Evolutionary conservation across 148 eudicot species (phyloP).

Genomic region (Silene uniflora): DNA sequence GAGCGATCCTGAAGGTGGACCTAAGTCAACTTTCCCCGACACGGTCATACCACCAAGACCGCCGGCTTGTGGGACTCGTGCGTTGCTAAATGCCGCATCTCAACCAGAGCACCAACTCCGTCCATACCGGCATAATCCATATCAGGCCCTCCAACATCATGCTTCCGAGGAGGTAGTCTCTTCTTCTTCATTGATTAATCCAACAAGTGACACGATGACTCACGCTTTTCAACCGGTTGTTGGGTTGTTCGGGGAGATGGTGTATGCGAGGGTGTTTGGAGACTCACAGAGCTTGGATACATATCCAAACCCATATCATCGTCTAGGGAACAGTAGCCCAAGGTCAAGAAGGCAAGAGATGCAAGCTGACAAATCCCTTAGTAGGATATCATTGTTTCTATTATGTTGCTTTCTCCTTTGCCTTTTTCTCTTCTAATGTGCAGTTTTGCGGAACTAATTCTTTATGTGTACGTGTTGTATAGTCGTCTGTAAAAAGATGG

Average conservation of each 20-base stretch:
- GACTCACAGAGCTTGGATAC: slow-evolving; percentile 45
- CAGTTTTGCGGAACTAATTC: neutral
- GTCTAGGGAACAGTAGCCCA: slow-evolving; percentile 31
- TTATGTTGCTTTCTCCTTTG: slow-evolving; percentile 63
- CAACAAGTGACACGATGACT: slow-evolving; percentile 22
- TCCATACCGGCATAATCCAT: slow-evolving; percentile 32
- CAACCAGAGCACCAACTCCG: slow-evolving; percentile 31
- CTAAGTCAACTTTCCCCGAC: slow-evolving; percentile 25
- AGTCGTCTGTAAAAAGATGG: slow-evolving; percentile 19
- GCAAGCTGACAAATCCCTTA: slow-evolving; percentile 51
- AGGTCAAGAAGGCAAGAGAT: slow-evolving; percentile 63
- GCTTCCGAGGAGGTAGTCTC: slow-evolving; percentile 25
- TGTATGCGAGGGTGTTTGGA: slow-evolving; percentile 70
- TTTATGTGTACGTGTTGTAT: neutral
- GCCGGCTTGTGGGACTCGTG: slow-evolving; percentile 46
- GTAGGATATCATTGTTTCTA: slow-evolving; percentile 57
- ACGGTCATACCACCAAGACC: slow-evolving; percentile 60
- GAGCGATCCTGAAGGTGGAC: slow-evolving; percentile 15
- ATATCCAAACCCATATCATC: slow-evolving; percentile 45
- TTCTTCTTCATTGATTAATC: slow-evolving; percentile 21
- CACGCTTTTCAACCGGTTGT: slow-evolving; percentile 31
- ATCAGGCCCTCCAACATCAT: slow-evolving; percentile 23
- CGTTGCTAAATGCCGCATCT: slow-evolving; percentile 30
- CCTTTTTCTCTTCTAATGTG: slow-evolving; percentile 49
- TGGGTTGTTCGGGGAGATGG: slow-evolving; percentile 76